Conservation (phyloP, 129 eudicot genomes). For the Ambrosia trifida region DNA sequence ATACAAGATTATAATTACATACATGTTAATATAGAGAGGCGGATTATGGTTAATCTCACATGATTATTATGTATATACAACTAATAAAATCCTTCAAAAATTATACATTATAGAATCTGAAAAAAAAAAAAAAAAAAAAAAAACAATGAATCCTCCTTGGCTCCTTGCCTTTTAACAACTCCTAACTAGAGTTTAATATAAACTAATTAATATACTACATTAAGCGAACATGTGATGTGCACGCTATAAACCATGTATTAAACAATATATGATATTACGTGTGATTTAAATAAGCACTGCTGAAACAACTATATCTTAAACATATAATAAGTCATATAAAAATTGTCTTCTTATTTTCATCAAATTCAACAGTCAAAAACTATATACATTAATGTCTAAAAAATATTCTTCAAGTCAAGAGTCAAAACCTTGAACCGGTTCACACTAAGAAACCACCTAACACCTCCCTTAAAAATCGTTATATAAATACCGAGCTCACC, state of each 20-base stretch:
- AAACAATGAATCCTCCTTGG: background rate
- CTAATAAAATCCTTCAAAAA: too few relatives aligned
- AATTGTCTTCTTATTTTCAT: slow-evolving; percentile 15
- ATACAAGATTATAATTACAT: too few relatives aligned
- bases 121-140: too few relatives aligned
- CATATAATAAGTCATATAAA: slow-evolving; percentile 10
- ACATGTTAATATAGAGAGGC: too few relatives aligned
- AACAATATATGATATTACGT: background rate
- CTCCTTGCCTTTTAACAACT: background rate
- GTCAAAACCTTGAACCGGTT: slow-evolving; percentile 26
- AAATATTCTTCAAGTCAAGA: slow-evolving; percentile 22
- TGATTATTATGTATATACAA: too few relatives aligned
- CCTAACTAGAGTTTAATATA: background rate
- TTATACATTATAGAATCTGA: too few relatives aligned
- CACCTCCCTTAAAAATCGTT: slow-evolving; percentile 6
- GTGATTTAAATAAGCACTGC: background rate
- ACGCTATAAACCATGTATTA: background rate
- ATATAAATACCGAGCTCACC: slow-evolving; percentile 19
- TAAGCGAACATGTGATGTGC: slow-evolving; percentile 11
- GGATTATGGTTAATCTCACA: too few relatives aligned
- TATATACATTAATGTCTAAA: background rate
- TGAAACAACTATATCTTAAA: background rate
- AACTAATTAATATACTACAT: background rate
- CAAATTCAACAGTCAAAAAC: slow-evolving; percentile 27
- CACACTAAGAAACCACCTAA: slow-evolving; percentile 26